Evolutionary conservation across 768 basidiomycete species (phyloP).

Genomic region (Amanita subjunquillea): DNA sequence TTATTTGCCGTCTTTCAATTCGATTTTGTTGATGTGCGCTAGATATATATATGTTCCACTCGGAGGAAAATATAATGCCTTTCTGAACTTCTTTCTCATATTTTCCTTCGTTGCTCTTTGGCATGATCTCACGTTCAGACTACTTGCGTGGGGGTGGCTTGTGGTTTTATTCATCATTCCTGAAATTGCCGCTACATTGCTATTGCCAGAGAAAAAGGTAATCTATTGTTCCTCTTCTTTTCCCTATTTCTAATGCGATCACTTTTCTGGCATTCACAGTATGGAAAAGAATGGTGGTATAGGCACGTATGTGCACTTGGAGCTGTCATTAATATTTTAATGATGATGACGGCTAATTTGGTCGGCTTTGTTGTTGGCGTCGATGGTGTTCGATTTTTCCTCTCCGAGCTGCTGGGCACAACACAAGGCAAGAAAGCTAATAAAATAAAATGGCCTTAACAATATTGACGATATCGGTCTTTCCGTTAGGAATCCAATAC

Average conservation of each 20-base stretch:
- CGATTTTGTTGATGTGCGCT: background rate
- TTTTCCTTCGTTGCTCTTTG: conserved; percentile 97
- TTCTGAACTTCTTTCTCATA: conserved; percentile 63
- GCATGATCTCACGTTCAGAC: conserved; percentile 85
- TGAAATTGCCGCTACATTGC: conserved; percentile 53
- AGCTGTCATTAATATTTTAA: conserved; percentile 71
- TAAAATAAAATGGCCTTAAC: background rate
- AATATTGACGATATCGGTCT: conserved; percentile 3
- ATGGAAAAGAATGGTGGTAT: conserved; percentile 63
- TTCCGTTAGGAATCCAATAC: conserved; percentile 50
- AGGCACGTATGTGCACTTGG: conserved; percentile 78
- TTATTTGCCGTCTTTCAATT: background rate
- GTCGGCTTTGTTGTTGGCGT: conserved; percentile 90
- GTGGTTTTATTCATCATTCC: conserved; percentile 85
- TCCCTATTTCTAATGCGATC: background rate
- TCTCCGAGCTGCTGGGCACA: conserved; percentile 51
- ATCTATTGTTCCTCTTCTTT: conserved; percentile 10
- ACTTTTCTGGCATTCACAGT: conserved; percentile 32
- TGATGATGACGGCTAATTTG: conserved; percentile 90
- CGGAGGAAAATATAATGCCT: conserved; percentile 49
- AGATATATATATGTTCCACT: conserved; percentile 95
- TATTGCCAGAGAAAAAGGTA: conserved; percentile 61
- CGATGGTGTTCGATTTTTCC: conserved; percentile 67
- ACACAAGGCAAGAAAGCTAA: conserved; percentile 40
- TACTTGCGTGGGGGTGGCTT: conserved; percentile 97